A percentile compares a stretch with the other conserved stretches of the same genome.
These are phyloP conservation scores for Aureobasidium sp. DNA, from an alignment of 2,329 filamentous ascomycete genomes.

Conservation along the genomic window DNA sequence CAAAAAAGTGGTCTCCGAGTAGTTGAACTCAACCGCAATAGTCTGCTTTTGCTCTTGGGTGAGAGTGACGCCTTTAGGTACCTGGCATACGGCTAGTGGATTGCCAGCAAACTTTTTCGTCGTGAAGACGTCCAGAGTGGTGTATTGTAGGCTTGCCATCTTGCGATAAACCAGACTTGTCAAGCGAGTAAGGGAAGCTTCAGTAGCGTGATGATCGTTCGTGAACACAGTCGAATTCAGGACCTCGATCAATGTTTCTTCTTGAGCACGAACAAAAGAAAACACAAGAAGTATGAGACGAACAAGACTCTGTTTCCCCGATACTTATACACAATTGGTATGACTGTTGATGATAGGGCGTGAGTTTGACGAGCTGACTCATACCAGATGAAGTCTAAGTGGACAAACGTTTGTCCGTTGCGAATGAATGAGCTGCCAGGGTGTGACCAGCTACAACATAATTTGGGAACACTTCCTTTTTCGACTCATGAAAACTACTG, in stretches of 20 bases:
- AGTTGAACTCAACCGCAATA: constrained; percentile 49
- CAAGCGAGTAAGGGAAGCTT: not conserved
- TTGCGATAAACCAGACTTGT: not conserved
- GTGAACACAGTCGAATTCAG: not conserved
- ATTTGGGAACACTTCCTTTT: not conserved
- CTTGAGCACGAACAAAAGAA: not conserved
- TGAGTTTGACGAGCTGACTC: not conserved
- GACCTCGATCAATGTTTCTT: not conserved
- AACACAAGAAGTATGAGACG: not conserved
- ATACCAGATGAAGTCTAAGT: not conserved
- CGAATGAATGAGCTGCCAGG: not conserved
- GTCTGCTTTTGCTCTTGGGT: constrained; percentile 43
- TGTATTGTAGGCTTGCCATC: constrained; percentile 19
- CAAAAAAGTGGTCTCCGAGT: constrained; percentile 47
- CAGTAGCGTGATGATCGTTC: too few species aligned
- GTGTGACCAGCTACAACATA: not conserved
- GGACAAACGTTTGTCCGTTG: not conserved
- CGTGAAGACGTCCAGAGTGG: constrained; percentile 42
- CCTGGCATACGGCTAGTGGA: constrained; percentile 46
- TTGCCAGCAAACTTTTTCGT: constrained; percentile 41
- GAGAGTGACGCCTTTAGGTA: constrained; percentile 27
- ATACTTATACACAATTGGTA: not conserved
- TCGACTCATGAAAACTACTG: not conserved
- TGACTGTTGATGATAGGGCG: not conserved
- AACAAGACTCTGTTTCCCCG: not conserved